Evolutionary conservation across 2,329 filamentous ascomycete species (phyloP).

Genomic region (Ascochyta pisi): DNA sequence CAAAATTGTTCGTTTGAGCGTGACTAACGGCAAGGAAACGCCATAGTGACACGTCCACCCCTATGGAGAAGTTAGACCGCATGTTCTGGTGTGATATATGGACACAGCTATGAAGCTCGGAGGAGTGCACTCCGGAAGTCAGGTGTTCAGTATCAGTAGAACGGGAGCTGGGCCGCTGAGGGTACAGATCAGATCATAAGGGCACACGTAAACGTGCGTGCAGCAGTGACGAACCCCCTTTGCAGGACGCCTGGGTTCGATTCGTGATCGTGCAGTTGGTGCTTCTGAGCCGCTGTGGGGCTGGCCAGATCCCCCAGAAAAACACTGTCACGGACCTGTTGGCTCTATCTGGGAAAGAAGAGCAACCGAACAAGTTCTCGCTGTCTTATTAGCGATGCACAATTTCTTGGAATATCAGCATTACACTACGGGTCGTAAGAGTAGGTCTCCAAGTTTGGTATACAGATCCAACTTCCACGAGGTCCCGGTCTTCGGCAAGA

Average conservation of each 20-base stretch:
- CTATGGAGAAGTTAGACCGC: not conserved
- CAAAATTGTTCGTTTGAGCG: constrained; percentile 1
- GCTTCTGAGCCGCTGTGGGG: constrained; percentile 1
- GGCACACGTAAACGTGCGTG: not conserved
- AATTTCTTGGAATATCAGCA: no score
- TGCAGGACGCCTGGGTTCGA: constrained; percentile 1
- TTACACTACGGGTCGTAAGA: no score
- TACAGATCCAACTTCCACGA: no score
- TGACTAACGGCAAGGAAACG: not conserved
- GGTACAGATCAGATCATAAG: not conserved
- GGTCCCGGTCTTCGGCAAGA: no score
- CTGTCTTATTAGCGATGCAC: no score
- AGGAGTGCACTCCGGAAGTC: not conserved
- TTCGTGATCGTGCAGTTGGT: not conserved
- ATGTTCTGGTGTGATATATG: not conserved
- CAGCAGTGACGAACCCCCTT: constrained; percentile 2
- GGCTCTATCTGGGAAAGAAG: no score
- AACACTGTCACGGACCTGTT: not conserved
- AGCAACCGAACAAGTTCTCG: no score
- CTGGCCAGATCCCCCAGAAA: not conserved
- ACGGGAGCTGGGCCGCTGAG: not conserved
- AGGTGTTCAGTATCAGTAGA: not conserved
- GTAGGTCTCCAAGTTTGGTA: no score
- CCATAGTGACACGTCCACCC: not conserved
- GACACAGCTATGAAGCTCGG: not conserved